Evolutionary conservation across 1,284 basidiomycete genomes (phyloP).

Genomic region (Takashimella koratensis): DNA sequence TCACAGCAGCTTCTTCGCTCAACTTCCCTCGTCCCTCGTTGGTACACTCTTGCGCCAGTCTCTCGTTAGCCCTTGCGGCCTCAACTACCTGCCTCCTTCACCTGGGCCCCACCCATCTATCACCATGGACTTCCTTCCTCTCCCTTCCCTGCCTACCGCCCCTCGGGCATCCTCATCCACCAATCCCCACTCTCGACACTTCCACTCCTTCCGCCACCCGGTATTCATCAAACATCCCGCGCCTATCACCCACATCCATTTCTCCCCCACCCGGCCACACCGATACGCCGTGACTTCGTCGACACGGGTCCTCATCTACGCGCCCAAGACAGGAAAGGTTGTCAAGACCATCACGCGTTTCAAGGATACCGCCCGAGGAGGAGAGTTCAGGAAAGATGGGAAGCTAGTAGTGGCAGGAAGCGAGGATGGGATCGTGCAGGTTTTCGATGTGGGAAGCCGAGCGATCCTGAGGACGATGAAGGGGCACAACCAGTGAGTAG

Average conservation of each 20-base stretch:
- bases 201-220: conserved; percentile 49
- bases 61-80: too few species aligned
- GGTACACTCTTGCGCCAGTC: too few species aligned
- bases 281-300: conserved; percentile 94
- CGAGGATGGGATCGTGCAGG: conserved; percentile 89
- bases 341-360: conserved; percentile 95
- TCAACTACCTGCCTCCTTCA: neutral
- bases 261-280: conserved; percentile 78
- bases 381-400: conserved; percentile 82
- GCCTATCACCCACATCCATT: conserved; percentile 86
- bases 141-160: conserved; percentile 41
- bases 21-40: too few species aligned
- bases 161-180: conserved; percentile 37
- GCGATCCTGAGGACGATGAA: conserved; percentile 90
- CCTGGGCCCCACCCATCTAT: neutral
- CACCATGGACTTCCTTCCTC: conserved; percentile 46
- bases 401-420: conserved; percentile 94
- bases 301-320: conserved; percentile 91
- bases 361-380: conserved; percentile 90
- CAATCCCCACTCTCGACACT: conserved; percentile 48
- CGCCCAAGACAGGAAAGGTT: conserved; percentile 89
- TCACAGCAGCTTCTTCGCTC: too few species aligned
- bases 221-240: conserved; percentile 82
- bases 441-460: conserved; percentile 92
- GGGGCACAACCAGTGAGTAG: conserved; percentile 73